A percentile compares a stretch with the other conserved stretches of the same genome.
These are phyloP conservation scores for Nyssa sinensis DNA, from an alignment of 148 eudicot genomes.

Conservation along the genomic window DNA sequence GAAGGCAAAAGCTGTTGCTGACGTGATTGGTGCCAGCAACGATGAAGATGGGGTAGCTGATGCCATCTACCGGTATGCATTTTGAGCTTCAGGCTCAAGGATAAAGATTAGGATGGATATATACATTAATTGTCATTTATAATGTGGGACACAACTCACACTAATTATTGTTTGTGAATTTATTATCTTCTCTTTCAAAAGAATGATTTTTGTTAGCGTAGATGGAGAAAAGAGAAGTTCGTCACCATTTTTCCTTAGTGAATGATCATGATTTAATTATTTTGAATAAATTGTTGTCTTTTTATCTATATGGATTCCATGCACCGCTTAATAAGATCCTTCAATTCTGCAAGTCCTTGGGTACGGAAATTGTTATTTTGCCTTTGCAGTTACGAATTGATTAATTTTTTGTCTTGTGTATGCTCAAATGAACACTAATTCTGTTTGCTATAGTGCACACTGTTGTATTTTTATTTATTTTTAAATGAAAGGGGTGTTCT, in stretches of 20 bases:
- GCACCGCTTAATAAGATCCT: background rate
- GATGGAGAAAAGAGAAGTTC: background rate
- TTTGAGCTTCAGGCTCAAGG: constrained; percentile 36
- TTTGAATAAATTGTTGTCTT: too few species aligned
- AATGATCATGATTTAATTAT: too few species aligned
- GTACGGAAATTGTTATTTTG: too few species aligned
- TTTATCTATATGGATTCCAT: too few species aligned
- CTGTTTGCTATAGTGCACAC: too few species aligned
- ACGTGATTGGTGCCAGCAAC: constrained; percentile 71
- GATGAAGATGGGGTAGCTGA: constrained; percentile 97
- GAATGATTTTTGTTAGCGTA: background rate
- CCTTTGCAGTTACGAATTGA: too few species aligned
- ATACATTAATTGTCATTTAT: background rate
- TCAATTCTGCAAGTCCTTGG: background rate
- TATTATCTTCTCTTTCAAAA: background rate
- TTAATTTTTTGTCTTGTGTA: too few species aligned
- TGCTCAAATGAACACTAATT: too few species aligned
- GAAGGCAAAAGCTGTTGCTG: constrained; percentile 75
- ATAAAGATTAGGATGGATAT: background rate
- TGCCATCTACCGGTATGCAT: constrained; percentile 88
- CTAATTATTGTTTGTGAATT: background rate
- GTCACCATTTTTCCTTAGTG: background rate
- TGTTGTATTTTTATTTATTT: too few species aligned
- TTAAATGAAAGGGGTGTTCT: too few species aligned
- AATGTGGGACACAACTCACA: background rate